Evolutionary conservation across 257 asterid genomes (phyloP), one percentile per base, ranked within the genome.

Genomic region (Leptodermis oblonga): DNA sequence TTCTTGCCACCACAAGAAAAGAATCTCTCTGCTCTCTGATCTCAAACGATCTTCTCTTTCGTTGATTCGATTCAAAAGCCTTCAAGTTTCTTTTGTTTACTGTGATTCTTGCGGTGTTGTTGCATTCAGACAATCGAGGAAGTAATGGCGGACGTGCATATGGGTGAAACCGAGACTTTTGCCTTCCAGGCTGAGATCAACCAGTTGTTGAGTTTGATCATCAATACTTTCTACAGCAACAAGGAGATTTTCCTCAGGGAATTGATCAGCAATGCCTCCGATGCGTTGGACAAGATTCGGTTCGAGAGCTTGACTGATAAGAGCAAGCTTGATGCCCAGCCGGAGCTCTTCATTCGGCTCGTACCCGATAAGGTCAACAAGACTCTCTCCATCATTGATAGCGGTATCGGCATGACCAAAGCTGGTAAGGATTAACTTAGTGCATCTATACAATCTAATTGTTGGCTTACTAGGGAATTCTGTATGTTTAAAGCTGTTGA

Each of bases 371-470:
- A 87, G 83, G 88, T 70, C 28, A 90, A 83, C 75, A 90, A 86
- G 79, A 90, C 95, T 10, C 84, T 90, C 23, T 77, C 92, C 22
- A 84, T 90, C 37, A 84, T 87, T 26, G 95, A 90, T 18, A 90
- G 97, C 52, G 95, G 96, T 17, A 43, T 89, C 30, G 96, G 96
- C 75, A 89, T 89, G 96, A 87, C 96, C 17, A 90, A 90, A 90
- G 96, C 95, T 72, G 96, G 95, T 90, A 81, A 15, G 5, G 9
- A 14, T 59, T 12, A 13, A 7, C 52, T 34, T 6, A 34, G 39
- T 34, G 6, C 39, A 34, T 34, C 3, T 34, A 34, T 34, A 34
- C 39, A 34, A 34, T 3, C 39, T 2, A 6, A 2, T 6, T 34
- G 39, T 34, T 34, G 39, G 3, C 3, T 34, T 2, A 6, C 6